phyloP scores from a whole-genome alignment of 2,329 filamentous ascomycete species.

The Keithomyces neogunnii region DNA sequence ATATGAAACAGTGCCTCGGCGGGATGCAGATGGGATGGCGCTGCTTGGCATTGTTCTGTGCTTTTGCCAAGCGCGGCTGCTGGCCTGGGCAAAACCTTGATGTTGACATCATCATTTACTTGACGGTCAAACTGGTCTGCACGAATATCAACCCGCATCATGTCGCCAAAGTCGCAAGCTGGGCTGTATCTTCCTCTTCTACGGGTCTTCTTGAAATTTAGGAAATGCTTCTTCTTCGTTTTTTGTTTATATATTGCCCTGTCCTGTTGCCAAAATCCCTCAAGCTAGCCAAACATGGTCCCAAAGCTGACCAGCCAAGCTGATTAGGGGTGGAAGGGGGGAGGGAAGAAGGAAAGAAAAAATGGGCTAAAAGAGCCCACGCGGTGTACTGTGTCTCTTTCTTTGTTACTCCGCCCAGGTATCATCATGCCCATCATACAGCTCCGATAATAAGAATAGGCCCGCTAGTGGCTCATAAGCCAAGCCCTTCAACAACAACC shows the following conservation, averaged over 20 bases:
- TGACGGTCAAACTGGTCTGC: no score
- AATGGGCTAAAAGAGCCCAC: not conserved
- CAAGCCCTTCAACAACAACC: not conserved
- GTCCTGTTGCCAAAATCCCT: no score
- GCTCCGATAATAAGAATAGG: not conserved
- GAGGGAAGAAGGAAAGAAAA: not conserved
- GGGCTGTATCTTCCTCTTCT: no score
- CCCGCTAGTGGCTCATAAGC: not conserved
- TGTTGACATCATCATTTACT: no score
- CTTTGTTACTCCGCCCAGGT: slow-evolving; percentile 2
- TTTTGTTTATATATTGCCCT: no score
- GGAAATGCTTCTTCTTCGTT: no score
- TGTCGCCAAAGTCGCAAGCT: no score
- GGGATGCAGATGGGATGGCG: not conserved
- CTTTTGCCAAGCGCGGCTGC: no score
- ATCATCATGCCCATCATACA: slow-evolving; percentile 2
- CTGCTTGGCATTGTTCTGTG: no score
- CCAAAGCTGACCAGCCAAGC: not conserved
- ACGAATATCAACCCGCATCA: no score
- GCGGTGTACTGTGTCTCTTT: slow-evolving; percentile 1
- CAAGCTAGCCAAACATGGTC: not conserved
- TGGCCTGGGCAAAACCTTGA: no score
- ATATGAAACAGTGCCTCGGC: not conserved
- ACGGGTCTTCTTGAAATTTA: no score
- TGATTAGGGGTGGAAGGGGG: not conserved